phyloP scores from a whole-genome alignment of 345 rosid genomes.

The Aquilaria sinensis region DNA sequence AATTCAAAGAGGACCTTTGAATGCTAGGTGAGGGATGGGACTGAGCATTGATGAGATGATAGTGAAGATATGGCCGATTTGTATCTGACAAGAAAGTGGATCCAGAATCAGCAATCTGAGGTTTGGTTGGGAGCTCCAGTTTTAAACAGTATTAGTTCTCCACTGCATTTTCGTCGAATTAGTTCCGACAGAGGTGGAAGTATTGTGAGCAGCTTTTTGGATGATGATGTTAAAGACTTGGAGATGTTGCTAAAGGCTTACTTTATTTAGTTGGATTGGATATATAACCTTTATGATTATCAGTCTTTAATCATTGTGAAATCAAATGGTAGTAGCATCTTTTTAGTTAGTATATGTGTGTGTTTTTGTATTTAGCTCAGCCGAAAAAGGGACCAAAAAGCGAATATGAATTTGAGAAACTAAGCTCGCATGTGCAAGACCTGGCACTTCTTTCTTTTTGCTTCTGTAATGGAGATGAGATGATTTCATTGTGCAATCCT shows the following conservation, averaged over 20 bases:
- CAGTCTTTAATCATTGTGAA: no score
- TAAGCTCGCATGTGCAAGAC: no score
- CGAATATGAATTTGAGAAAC: no score
- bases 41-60: conserved; percentile 81
- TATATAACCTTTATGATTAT: no score
- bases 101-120: conserved; percentile 70
- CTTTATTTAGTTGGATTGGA: conserved; percentile 75
- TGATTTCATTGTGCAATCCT: no score
- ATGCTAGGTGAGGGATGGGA: conserved; percentile 82
- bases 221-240: conserved; percentile 76
- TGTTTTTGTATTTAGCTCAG: no score
- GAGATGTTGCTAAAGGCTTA: conserved; percentile 96
- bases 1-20: not conserved
- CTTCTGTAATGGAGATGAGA: no score
- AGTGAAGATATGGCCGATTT: conserved; percentile 86
- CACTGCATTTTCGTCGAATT: conserved; percentile 31
- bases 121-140: conserved; percentile 35
- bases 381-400: no score
- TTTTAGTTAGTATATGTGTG: no score
- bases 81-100: conserved; percentile 76
- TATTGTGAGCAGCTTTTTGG: conserved; percentile 40
- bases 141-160: conserved; percentile 32
- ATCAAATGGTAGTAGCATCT: no score
- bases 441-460: no score
- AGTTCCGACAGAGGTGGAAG: conserved; percentile 63